Percentiles rank a stretch among this genome's conserved stretches.
These are phyloP conservation scores for Pecoramyces ruminantium DNA, from an alignment of 192 early-diverging fungal species.

Conservation along the genomic window DNA sequence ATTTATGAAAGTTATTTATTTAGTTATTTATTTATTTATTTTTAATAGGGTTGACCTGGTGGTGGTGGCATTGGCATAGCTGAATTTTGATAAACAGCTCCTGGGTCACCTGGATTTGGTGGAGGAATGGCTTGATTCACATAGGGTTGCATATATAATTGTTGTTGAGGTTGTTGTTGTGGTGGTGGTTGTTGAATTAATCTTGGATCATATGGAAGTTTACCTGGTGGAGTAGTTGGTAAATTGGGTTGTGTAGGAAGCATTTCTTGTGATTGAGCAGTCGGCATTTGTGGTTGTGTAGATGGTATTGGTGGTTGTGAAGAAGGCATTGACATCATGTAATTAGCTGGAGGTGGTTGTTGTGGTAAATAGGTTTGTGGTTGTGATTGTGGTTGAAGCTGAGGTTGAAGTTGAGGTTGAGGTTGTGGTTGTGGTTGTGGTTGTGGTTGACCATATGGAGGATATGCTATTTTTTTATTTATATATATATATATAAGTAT, in stretches of 20 bases:
- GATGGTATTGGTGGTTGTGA: neutral
- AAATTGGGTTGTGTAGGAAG: constrained; percentile 7
- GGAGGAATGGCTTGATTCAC: neutral
- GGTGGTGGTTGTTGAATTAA: constrained; percentile 1
- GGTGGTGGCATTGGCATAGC: too few relatives aligned
- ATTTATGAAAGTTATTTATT: too few relatives aligned
- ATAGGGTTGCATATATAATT: constrained; percentile 1
- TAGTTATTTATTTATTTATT: too few relatives aligned
- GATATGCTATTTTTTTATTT: neutral
- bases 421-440: too few relatives aligned
- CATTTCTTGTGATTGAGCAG: neutral
- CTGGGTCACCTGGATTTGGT: too few relatives aligned
- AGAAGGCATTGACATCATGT: neutral
- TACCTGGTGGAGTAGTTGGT: constrained; percentile 9
- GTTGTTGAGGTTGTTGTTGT: constrained; percentile 14
- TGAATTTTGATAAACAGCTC: too few relatives aligned
- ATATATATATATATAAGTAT: too few relatives aligned
- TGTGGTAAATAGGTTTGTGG: too few relatives aligned
- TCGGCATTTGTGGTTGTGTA: neutral
- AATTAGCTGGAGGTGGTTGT: too few relatives aligned
- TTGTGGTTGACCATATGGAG: neutral
- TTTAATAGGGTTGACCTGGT: too few relatives aligned
- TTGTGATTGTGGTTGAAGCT: too few relatives aligned
- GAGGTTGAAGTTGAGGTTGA: too few relatives aligned
- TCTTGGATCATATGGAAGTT: constrained; percentile 3